A percentile compares a stretch with the other conserved stretches of the same genome.
Conservation (phyloP, 192 early-diverging fungal genomes). For the Coemansia sp. region DNA sequence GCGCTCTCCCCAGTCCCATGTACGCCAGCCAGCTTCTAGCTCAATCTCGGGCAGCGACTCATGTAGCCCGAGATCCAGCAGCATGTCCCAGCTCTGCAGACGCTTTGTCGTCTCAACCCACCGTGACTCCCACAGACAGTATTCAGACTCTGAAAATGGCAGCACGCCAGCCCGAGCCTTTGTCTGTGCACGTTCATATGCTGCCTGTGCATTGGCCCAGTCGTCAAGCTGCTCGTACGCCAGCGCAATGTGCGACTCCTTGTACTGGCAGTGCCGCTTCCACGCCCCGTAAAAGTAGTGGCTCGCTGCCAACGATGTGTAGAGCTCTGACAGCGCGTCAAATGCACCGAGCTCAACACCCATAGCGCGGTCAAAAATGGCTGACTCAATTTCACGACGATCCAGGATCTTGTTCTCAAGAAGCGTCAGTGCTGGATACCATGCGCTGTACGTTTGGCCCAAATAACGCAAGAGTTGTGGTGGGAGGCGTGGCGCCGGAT, state of each 20-base stretch:
- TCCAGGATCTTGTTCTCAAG: slow-evolving; percentile 64
- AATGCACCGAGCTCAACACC: slow-evolving; percentile 84
- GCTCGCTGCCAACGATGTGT: slow-evolving; percentile 77
- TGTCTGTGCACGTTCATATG: slow-evolving; percentile 90
- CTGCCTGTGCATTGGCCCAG: slow-evolving; percentile 87
- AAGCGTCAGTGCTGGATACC: slow-evolving; percentile 85
- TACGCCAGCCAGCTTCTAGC: slow-evolving; percentile 89
- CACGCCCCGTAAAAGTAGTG: slow-evolving; percentile 94
- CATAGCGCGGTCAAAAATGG: slow-evolving; percentile 45
- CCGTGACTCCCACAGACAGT: slow-evolving; percentile 95
- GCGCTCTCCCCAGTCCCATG: slow-evolving; percentile 92
- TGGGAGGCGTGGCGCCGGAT: slow-evolving; percentile 74
- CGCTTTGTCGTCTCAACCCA: slow-evolving; percentile 90
- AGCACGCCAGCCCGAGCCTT: slow-evolving; percentile 84
- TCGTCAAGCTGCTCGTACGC: slow-evolving; percentile 93
- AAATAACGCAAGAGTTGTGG: slow-evolving; percentile 93
- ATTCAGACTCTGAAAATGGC: slow-evolving; percentile 93
- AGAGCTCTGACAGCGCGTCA: slow-evolving; percentile 88
- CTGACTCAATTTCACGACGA: slow-evolving; percentile 45
- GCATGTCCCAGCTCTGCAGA: slow-evolving; percentile 97
- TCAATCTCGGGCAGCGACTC: slow-evolving; percentile 85
- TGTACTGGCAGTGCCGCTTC: slow-evolving; percentile 83
- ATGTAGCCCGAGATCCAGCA: slow-evolving; percentile 87
- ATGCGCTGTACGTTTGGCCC: slow-evolving; percentile 88
- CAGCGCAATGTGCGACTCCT: slow-evolving; percentile 93